Base-by-base conservation (phyloP, 345 rosid species). In the Acer negundo region DNA sequence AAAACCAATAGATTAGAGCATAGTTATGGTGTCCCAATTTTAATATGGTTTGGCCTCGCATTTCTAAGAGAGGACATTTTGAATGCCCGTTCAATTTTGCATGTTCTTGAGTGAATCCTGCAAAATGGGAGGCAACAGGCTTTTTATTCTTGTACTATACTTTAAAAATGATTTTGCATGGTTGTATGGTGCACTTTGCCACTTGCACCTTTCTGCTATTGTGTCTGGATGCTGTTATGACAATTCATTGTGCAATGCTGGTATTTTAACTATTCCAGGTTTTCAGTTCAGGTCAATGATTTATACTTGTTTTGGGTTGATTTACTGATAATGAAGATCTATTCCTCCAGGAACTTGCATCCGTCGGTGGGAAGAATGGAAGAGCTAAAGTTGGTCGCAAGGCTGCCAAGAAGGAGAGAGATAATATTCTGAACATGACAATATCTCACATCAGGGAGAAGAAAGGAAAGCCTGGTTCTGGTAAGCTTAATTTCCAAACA, bases 291-390 rank as follows among this genome's bases (percentile, higher is more conserved):
- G 28, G 16, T 15, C 3, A 66, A 47, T 40, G 51, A 35, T 69
- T 40, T 65, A 6, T 42, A 49, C 65, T 64, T 69, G 40, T 75
- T 19, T 17, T 62, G 11, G 46, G 47, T 69, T 71, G 75, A 31
- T 65, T 11, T 68, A 70, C 19, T 82, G 44, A 81, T 78, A 58
- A 42, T 74, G 59, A 68, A 49, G 23, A 26, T 63, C 23, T 67
- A 58, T 74, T 56, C 61, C 28, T 24, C 15, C 84, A 96, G 99
- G 99, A 97, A 83, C 89, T 93, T 76, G 89, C 90, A 44, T 94
- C 94, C 67, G 86, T 82, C 73, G 97, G 92, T 79, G 97, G 93
- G 71, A 97, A 89, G 86, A 90, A 79, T 78, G 64, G 88, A 58
- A 90, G 74, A 78, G 84, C 87, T 72, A 97, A 90, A 82, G 89